phyloP scores from a whole-genome alignment of 768 basidiomycete genomes.

The Lactifluus hygrophoroides region DNA sequence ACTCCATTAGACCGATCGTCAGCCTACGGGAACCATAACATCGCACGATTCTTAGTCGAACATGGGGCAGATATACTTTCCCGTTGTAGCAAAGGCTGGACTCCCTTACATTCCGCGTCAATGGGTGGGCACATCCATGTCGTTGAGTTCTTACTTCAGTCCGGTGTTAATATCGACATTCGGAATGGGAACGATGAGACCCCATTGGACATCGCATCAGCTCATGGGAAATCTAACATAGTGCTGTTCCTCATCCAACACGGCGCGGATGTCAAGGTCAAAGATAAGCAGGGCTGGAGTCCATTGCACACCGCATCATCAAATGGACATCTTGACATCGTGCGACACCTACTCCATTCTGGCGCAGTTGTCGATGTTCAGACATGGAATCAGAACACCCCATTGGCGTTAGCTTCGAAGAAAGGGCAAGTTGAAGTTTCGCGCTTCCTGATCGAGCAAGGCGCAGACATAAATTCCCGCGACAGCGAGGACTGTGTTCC shows the following conservation, averaged over 20 bases:
- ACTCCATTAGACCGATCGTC: too few relatives aligned
- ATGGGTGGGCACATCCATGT: neutral
- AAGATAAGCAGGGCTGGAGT: neutral
- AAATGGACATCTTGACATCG: neutral
- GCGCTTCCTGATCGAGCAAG: neutral
- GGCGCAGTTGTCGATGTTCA: neutral
- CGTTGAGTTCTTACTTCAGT: neutral
- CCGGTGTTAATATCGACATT: neutral
- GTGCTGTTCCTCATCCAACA: neutral
- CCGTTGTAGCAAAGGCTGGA: neutral
- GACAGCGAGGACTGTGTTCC: too few relatives aligned
- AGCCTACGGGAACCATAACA: neutral
- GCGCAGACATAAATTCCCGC: neutral
- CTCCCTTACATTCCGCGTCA: neutral
- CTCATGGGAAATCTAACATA: neutral
- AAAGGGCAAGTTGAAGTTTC: neutral
- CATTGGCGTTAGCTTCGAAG: neutral
- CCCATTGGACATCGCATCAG: neutral
- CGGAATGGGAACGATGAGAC: neutral
- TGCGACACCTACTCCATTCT: neutral
- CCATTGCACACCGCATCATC: neutral
- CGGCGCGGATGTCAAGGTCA: neutral
- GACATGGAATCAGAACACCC: neutral
- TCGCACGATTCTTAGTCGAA: neutral
- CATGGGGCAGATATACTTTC: neutral